Evolutionary conservation across 164 flowering plant species (phyloP).

Genomic region (Macadamia integrifolia): DNA sequence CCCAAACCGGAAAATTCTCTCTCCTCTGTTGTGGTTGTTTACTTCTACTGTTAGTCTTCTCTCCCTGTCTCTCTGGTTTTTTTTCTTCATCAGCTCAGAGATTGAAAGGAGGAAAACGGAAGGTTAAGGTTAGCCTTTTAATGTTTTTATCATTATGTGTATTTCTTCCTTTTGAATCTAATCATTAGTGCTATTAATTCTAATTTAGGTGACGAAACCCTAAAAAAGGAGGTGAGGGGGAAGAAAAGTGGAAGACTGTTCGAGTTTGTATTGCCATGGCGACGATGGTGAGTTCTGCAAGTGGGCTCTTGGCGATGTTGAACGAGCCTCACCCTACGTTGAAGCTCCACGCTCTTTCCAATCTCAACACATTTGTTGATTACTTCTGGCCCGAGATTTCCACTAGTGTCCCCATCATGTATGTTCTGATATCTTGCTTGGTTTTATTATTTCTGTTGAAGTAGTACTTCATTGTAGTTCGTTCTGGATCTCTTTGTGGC

Average conservation of each 20-base stretch:
- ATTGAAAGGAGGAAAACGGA: too few species aligned
- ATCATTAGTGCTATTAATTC: too few species aligned
- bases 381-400: conserved; percentile 95
- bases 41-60: too few species aligned
- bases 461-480: neutral
- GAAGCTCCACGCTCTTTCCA: conserved; percentile 77
- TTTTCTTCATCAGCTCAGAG: too few species aligned
- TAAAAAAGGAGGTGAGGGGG: neutral
- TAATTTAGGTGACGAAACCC: neutral
- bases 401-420: conserved; percentile 78
- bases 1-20: too few species aligned
- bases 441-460: neutral
- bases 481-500: neutral
- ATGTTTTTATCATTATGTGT: too few species aligned
- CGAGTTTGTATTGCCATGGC: conserved; percentile 23
- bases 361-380: conserved; percentile 69
- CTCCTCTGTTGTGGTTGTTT: too few species aligned
- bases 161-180: too few species aligned
- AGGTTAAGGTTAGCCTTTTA: too few species aligned
- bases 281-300: conserved; percentile 77
- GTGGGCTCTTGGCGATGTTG: conserved; percentile 83
- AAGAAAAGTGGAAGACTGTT: too few species aligned
- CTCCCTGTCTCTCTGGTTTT: too few species aligned
- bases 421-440: neutral
- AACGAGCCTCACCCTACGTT: conserved; percentile 67